These are phyloP conservation scores for Apium graveolens DNA, from an alignment of 129 eudicot genomes.

Conservation along the genomic window DNA sequence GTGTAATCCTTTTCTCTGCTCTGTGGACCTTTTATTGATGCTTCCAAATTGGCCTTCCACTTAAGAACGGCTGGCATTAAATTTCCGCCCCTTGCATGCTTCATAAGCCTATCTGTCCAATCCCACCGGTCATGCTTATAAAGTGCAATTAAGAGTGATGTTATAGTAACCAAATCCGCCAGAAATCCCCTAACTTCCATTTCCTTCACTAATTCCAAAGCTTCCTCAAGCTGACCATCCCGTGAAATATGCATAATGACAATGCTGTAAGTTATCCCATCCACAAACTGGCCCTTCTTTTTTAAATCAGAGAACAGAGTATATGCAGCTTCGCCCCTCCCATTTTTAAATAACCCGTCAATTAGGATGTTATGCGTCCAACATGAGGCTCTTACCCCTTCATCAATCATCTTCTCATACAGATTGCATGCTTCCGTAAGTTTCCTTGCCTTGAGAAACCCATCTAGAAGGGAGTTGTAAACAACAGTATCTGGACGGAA, in stretches of 20 bases:
- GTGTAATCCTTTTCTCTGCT: conserved; percentile 54
- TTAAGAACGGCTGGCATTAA: conserved; percentile 44
- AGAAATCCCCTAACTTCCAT: conserved; percentile 83
- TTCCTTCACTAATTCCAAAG: conserved; percentile 67
- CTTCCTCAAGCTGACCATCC: conserved; percentile 58
- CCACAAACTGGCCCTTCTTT: conserved; percentile 80
- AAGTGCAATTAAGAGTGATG: conserved; percentile 55
- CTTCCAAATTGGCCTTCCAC: conserved; percentile 84
- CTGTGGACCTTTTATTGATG: conserved; percentile 40
- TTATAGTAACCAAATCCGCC: conserved; percentile 76
- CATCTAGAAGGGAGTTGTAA: conserved; percentile 76
- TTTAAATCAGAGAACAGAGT: conserved; percentile 65
- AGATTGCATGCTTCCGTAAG: conserved; percentile 71
- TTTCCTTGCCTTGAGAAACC: conserved; percentile 66
- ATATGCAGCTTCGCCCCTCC: conserved; percentile 69
- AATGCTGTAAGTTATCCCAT: conserved; percentile 67
- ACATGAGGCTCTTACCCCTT: conserved; percentile 60
- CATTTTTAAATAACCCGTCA: conserved; percentile 68
- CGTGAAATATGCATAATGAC: conserved; percentile 53
- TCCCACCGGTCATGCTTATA: conserved; percentile 55
- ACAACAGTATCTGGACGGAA: conserved; percentile 57
- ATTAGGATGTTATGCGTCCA: conserved; percentile 79
- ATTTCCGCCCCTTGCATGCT: conserved; percentile 53
- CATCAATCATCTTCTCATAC: conserved; percentile 82
- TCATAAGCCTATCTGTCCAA: conserved; percentile 52